A percentile compares a stretch with the other conserved stretches of the same genome.
Evolutionary conservation across 2,329 filamentous ascomycete genomes (phyloP).

Genomic region (Colletotrichum neosansevieriae): DNA sequence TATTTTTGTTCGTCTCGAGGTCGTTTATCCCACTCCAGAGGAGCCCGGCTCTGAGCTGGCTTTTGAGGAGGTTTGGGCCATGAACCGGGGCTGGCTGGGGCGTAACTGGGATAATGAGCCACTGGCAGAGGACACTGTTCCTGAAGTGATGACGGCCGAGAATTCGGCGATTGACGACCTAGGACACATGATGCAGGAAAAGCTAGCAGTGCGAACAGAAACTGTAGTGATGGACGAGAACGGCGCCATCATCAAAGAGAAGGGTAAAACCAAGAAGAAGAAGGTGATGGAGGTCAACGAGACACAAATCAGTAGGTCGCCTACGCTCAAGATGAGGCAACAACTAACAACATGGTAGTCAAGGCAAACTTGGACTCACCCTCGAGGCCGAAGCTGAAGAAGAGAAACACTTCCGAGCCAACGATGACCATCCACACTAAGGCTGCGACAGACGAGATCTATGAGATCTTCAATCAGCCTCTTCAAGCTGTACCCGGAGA

Average conservation of each 20-base stretch:
- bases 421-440: slow-evolving; percentile 98
- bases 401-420: slow-evolving; percentile 81
- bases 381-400: slow-evolving; percentile 83
- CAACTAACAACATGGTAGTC: slow-evolving; percentile 66
- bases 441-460: slow-evolving; percentile 96
- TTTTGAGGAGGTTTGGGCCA: slow-evolving; percentile 92
- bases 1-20: slow-evolving; percentile 87
- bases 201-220: slow-evolving; percentile 59
- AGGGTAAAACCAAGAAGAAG: slow-evolving; percentile 73
- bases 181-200: slow-evolving; percentile 47
- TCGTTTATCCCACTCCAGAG: slow-evolving; percentile 83
- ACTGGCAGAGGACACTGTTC: slow-evolving; percentile 27
- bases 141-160: slow-evolving; percentile 28
- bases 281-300: slow-evolving; percentile 89
- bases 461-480: slow-evolving; percentile 95
- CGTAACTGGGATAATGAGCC: slow-evolving; percentile 61
- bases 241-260: slow-evolving; percentile 61
- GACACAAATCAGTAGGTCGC: slow-evolving; percentile 87
- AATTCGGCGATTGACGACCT: slow-evolving; percentile 41
- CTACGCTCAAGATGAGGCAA: not conserved
- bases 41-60: slow-evolving; percentile 81
- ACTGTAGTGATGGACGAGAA: slow-evolving; percentile 69
- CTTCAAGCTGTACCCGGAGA: slow-evolving; percentile 56
- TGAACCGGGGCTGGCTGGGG: slow-evolving; percentile 76
- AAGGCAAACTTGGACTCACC: slow-evolving; percentile 95